A percentile compares a stretch with the other conserved stretches of the same genome.
These are phyloP conservation scores for Citrus hindsii DNA, from an alignment of 345 rosid species.

Conservation along the genomic window DNA sequence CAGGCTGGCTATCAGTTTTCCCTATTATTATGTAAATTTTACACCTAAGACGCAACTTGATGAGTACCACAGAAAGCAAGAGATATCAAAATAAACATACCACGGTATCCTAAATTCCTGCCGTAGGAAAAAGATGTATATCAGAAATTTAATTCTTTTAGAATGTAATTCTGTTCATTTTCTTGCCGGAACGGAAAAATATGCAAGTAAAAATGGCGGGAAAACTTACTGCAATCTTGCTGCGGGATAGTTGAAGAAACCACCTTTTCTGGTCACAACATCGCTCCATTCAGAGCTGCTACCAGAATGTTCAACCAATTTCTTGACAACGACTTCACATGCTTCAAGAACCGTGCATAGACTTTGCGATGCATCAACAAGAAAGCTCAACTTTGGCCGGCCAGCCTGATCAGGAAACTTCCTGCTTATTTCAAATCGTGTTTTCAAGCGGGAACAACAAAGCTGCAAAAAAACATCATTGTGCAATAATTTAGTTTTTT, in stretches of 20 bases:
- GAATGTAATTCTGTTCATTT: neutral
- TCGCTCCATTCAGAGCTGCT: conserved; percentile 65
- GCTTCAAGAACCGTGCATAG: conserved; percentile 56
- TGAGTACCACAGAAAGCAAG: neutral
- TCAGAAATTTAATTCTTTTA: no score
- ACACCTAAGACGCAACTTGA: neutral
- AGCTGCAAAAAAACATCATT: conserved; percentile 49
- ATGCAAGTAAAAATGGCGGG: neutral
- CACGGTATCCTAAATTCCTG: no score
- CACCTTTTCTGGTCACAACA: conserved; percentile 29
- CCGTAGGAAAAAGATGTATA: no score
- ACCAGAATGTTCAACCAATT: conserved; percentile 41
- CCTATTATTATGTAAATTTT: neutral
- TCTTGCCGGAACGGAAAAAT: neutral
- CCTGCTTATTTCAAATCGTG: conserved; percentile 52
- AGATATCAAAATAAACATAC: no score
- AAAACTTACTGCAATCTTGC: conserved; percentile 70
- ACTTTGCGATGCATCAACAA: conserved; percentile 51
- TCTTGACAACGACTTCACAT: conserved; percentile 49
- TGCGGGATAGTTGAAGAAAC: conserved; percentile 39
- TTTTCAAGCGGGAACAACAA: conserved; percentile 42
- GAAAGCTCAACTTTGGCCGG: conserved; percentile 55
- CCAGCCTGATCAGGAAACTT: conserved; percentile 56
- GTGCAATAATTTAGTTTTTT: conserved; percentile 41
- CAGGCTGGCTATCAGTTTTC: neutral